Evolutionary conservation across 805 yeast species (phyloP), one percentile per base, ranked within the genome.

Genomic region (Ascoidea tarda): DNA sequence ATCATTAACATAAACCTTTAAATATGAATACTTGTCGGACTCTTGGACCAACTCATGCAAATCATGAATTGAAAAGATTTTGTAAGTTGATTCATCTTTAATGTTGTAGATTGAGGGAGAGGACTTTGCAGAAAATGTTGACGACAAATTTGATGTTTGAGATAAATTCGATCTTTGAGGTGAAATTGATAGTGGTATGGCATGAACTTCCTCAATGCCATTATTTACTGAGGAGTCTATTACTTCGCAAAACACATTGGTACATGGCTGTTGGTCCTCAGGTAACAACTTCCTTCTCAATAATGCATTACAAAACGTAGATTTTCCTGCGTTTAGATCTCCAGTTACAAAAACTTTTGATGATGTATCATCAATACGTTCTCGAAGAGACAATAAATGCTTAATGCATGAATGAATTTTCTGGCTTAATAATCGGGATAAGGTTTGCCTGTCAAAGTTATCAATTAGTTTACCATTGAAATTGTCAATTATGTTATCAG

Each of bases 211-310:
- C 67, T 95, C 97, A 14, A 79, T 61, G 16, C 83, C 79, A 46
- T 74, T 69, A 62, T 91, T 91, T 48, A 81, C 86, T 21, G 79
- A 70, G 8, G 89, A 87, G 65, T 93, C 96, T 33, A 87, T 71
- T 6, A 95, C 91, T 67, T 95, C 99, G 64, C 96, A 90, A 62
- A 95, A 95, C 0, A 93, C 96, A 56, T 87, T 82, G 0, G 99
- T 93, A 61, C 97, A 89, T 2, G 99, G 99, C 63, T 93, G 96
- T 62, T 93, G 99, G 66, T 93, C 99, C 62, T 86, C 96, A 0
- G 99, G 99, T 49, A 93, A 68, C 2, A 93, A 67, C 50, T 79
- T 77, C 51, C 93, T 75, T 58, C 90, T 74, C 54, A 93, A 69
- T 46, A 93, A 70, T 1, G 96, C 91, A 63, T 93, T 93, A 67